Conservation (phyloP, 2,329 filamentous ascomycete species). For the Trichoderma asperellum region DNA sequence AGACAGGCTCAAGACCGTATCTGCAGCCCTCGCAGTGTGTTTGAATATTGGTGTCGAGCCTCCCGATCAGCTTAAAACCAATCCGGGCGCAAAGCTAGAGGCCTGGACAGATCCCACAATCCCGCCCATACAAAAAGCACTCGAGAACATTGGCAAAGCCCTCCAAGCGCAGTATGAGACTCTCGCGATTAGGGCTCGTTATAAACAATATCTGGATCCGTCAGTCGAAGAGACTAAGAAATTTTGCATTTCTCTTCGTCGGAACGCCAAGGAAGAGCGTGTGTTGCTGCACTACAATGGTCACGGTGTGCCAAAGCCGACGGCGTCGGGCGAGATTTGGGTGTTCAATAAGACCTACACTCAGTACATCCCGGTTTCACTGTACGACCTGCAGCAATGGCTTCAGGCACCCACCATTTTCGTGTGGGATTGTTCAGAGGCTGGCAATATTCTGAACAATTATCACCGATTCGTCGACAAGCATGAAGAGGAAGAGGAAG, state of each 20-base stretch:
- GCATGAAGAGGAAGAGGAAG: conserved; percentile 86
- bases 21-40: conserved; percentile 89
- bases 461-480: conserved; percentile 95
- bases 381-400: conserved; percentile 96
- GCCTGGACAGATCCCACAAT: conserved; percentile 94
- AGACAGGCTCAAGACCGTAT: conserved; percentile 94
- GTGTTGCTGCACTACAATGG: conserved; percentile 99
- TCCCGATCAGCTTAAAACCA: conserved; percentile 94
- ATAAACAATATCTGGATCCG: conserved; percentile 95
- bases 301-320: conserved; percentile 94
- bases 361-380: conserved; percentile 94
- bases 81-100: conserved; percentile 88
- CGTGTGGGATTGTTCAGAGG: conserved; percentile 97
- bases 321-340: conserved; percentile 95
- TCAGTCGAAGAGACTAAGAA: conserved; percentile 98
- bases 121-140: conserved; percentile 77
- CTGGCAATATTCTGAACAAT: conserved; percentile 92
- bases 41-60: conserved; percentile 97
- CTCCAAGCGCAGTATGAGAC: conserved; percentile 97
- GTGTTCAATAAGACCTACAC: conserved; percentile 99
- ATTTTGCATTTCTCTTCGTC: conserved; percentile 85
- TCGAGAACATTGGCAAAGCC: conserved; percentile 94
- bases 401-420: conserved; percentile 93
- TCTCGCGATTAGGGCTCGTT: conserved; percentile 90
- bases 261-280: conserved; percentile 93